These are phyloP conservation scores for Suhomyces choctaworum DNA, from an alignment of 1,139 yeast species.

Conservation along the genomic window DNA sequence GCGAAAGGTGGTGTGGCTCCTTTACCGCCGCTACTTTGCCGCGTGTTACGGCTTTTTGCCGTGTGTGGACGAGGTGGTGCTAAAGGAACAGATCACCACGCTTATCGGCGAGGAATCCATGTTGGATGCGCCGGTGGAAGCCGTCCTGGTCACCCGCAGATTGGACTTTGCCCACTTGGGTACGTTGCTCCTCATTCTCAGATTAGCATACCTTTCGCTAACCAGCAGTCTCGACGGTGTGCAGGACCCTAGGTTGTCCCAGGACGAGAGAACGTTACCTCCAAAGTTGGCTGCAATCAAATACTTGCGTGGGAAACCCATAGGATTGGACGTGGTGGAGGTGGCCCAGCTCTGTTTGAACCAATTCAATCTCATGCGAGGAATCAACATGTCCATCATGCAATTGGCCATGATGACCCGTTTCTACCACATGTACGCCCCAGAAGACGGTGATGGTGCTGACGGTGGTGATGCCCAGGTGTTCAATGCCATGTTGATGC, in stretches of 20 bases:
- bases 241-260: conserved; percentile 28
- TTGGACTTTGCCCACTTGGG: conserved; percentile 29
- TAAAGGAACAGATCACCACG: conserved; percentile 23
- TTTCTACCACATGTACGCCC: conserved; percentile 44
- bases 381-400: conserved; percentile 50
- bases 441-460: conserved; percentile 54
- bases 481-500: conserved; percentile 38
- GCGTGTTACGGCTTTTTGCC: conserved; percentile 52
- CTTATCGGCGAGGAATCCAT: conserved; percentile 21
- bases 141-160: conserved; percentile 20
- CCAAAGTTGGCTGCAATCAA: conserved; percentile 22
- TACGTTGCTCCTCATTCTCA: conserved; percentile 23
- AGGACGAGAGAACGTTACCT: conserved; percentile 24
- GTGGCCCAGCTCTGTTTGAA: conserved; percentile 40
- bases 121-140: conserved; percentile 17
- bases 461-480: conserved; percentile 48
- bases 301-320: conserved; percentile 32
- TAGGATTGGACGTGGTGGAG: conserved; percentile 33
- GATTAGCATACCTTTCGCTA: conserved; percentile 27
- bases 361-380: conserved; percentile 39
- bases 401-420: conserved; percentile 47
- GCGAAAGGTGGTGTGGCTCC: conserved; percentile 34
- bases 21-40: conserved; percentile 40
- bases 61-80: conserved; percentile 45
- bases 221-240: conserved; percentile 27